A percentile compares a stretch with the other conserved stretches of the same genome.
Conservation (phyloP, 2,329 filamentous ascomycete species). For the Anisogramma anomala region DNA sequence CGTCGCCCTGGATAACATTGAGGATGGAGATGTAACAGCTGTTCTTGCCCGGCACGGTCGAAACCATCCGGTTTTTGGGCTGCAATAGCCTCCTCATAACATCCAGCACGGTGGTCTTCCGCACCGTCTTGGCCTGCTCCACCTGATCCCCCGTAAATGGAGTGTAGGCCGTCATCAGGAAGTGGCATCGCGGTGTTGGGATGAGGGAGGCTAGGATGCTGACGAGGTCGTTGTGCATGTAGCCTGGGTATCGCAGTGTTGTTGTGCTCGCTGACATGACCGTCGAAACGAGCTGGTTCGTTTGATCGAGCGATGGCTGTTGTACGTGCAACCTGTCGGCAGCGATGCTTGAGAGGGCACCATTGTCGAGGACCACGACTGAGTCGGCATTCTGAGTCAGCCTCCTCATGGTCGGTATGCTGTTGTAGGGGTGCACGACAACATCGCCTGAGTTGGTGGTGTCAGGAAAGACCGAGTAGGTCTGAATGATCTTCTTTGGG, state of each 20-base stretch:
- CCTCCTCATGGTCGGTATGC: conserved; percentile 78
- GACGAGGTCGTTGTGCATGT: conserved; percentile 99
- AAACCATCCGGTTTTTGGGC: conserved; percentile 99
- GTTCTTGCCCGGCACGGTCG: conserved; percentile 86
- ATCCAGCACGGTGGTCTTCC: conserved; percentile 94
- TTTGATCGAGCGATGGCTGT: conserved; percentile 92
- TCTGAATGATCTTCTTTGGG: conserved; percentile 98
- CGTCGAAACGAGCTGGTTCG: conserved; percentile 91
- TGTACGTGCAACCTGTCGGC: conserved; percentile 91
- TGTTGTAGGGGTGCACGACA: conserved; percentile 97
- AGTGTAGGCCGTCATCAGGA: conserved; percentile 96
- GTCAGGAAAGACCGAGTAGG: conserved; percentile 96
- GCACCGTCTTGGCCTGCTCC: conserved; percentile 91
- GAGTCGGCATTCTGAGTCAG: conserved; percentile 95
- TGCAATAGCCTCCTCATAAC: conserved; percentile 93
- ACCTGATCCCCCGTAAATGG: conserved; percentile 95
- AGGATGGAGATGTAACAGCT: conserved; percentile 98
- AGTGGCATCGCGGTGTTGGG: conserved; percentile 91
- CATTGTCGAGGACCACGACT: conserved; percentile 94
- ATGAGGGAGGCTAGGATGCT: conserved; percentile 94
- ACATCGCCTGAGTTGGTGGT: conserved; percentile 77
- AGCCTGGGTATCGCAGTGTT: conserved; percentile 89
- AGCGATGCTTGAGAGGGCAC: conserved; percentile 83
- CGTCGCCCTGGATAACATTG: conserved; percentile 98
- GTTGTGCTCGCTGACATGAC: conserved; percentile 99